phyloP scores from a whole-genome alignment of 1,284 basidiomycete genomes.

The Hypsizygus ulmarius region DNA sequence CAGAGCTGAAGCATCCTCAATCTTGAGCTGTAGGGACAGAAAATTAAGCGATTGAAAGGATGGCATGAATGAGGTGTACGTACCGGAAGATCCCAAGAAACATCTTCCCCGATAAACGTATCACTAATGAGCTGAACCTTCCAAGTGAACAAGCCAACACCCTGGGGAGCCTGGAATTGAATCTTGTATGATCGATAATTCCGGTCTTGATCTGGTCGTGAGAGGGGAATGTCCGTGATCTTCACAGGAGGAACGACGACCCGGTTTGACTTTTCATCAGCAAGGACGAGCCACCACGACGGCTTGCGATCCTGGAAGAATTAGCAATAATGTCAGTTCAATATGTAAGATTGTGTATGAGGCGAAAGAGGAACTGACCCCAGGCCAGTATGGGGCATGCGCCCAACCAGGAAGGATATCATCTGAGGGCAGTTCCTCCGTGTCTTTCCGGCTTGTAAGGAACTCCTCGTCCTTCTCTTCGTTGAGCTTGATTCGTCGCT shows the following conservation, averaged over 20 bases:
- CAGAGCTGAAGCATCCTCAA: slow-evolving; percentile 69
- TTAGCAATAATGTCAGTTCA: slow-evolving; percentile 3
- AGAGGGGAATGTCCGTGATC: slow-evolving; percentile 78
- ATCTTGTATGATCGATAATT: slow-evolving; percentile 84
- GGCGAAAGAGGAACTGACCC: slow-evolving; percentile 47
- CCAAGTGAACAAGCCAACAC: slow-evolving; percentile 86
- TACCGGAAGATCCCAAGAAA: slow-evolving; percentile 70
- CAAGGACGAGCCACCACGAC: slow-evolving; percentile 89
- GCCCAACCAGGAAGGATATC: slow-evolving; percentile 57
- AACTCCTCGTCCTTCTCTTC: slow-evolving; percentile 70
- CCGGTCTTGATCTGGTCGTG: slow-evolving; percentile 52
- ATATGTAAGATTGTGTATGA: slow-evolving; percentile 5
- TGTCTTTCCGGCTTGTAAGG: slow-evolving; percentile 58
- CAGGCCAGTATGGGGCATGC: slow-evolving; percentile 91
- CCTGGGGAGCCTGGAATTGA: slow-evolving; percentile 93
- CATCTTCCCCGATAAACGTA: slow-evolving; percentile 85
- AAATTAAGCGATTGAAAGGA: neutral
- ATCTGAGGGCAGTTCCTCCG: slow-evolving; percentile 50
- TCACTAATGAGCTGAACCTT: slow-evolving; percentile 85
- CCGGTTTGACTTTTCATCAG: slow-evolving; percentile 87
- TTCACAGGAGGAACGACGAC: slow-evolving; percentile 90
- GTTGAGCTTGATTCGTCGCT: slow-evolving; percentile 45
- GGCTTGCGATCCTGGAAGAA: slow-evolving; percentile 71
- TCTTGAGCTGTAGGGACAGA: slow-evolving; percentile 61
- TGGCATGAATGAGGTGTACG: slow-evolving; percentile 26